Evolutionary conservation across 75 land plant genomes (phyloP).

Genomic region (Picea sitchensis): DNA sequence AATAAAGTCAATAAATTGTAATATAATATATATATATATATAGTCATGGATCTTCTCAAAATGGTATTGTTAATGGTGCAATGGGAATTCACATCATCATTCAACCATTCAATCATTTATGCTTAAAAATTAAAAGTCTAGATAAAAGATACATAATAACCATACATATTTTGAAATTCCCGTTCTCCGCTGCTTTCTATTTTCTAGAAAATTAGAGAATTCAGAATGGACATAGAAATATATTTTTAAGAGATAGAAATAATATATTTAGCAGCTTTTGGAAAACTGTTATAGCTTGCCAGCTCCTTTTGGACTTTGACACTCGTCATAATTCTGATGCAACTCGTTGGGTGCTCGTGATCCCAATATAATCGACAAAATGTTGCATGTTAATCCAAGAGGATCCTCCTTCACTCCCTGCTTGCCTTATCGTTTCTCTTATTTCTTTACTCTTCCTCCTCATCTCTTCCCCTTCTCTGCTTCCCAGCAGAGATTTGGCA

Average conservation of each 20-base stretch:
- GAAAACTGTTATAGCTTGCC: not conserved
- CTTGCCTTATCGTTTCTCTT: constrained; percentile 24
- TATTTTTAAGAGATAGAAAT: not conserved
- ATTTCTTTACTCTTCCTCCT: constrained; percentile 19
- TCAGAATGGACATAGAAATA: not conserved
- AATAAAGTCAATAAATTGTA: too few species aligned
- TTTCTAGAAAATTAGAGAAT: not conserved
- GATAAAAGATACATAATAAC: too few species aligned
- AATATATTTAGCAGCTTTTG: not conserved
- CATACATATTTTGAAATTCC: too few species aligned
- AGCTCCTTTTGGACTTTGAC: not conserved
- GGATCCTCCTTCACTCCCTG: constrained; percentile 32
- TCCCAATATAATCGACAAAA: constrained; percentile 14
- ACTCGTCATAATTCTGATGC: not conserved
- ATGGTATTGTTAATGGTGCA: too few species aligned
- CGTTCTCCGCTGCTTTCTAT: too few species aligned
- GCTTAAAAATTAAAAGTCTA: too few species aligned
- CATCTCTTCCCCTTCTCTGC: constrained; percentile 24
- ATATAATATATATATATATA: too few species aligned
- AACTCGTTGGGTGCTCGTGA: not conserved
- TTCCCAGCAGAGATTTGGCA: constrained; percentile 16
- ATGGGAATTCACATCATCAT: too few species aligned
- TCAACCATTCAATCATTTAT: too few species aligned
- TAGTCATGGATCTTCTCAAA: too few species aligned
- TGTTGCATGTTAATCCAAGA: constrained; percentile 23